Evolutionary conservation across 129 eudicot species (phyloP), one percentile per base, ranked within the genome.

Genomic region (Calendula officinalis): DNA sequence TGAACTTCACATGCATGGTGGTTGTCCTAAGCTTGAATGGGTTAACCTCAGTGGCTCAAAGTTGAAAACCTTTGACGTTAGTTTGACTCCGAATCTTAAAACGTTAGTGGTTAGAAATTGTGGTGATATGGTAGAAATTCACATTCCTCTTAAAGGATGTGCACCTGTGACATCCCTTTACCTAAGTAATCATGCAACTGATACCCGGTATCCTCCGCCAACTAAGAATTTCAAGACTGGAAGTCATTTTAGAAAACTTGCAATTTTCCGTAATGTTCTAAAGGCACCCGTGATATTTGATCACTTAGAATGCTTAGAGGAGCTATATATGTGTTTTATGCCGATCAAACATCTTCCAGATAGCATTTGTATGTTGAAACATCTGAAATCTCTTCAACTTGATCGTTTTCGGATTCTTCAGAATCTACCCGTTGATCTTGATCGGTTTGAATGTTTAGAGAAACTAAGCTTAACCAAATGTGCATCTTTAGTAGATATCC

Each of bases 361-460:
- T 17, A 60, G 16, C 48, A 59, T 59, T 38, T 14, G 33, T 14
- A 58, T 13, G 62, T 8, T 34, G 62, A 36, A 35, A 14, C 55
- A 36, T 56, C 13, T 53, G n/a, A 53, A 53, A 9, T 8, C 6
- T 53, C 38, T 53, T 15, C 6, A 33, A 54, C 39, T 54, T 54
- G 11, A 32, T 0, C 1, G 7, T 27, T 54, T 40, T 54, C 2
- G 1, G 39, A 12, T 5, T 54, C 60, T 54, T 54, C 14, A 54
- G 16, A 54, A 32, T 3, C 5, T 54, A 4, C 60, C 60, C 3
- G 13, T 22, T 2, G 60, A 54, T 54, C 39, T 54, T 54, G 60
- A 14, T 39, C 37, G 4, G 30, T 54, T 54, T 4, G 40, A 54
- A 10, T 32, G 60, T 54, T 54, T 54, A 54, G 41, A 32, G 17